These are phyloP conservation scores for Coniella vitis DNA, from an alignment of 2,329 filamentous ascomycete species.

Conservation along the genomic window DNA sequence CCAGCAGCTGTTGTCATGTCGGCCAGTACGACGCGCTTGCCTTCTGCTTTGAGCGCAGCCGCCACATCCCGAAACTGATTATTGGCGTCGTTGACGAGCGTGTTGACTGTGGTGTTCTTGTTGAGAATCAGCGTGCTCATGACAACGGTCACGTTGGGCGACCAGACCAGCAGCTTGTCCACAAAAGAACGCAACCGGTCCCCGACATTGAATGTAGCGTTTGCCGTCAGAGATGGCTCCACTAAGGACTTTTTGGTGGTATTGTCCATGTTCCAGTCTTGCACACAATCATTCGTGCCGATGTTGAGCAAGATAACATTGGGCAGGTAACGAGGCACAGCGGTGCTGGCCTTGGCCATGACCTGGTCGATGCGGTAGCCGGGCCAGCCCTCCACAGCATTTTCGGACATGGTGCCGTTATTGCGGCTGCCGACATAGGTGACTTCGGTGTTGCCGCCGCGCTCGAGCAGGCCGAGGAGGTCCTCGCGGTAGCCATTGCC, in stretches of 20 bases:
- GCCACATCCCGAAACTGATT: constrained; percentile 25
- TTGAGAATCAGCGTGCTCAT: constrained; percentile 32
- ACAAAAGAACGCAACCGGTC: constrained; percentile 30
- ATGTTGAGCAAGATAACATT: constrained; percentile 36
- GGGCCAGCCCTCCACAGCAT: constrained; percentile 39
- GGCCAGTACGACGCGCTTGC: constrained; percentile 30
- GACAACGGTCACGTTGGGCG: constrained; percentile 28
- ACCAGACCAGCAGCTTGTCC: constrained; percentile 26
- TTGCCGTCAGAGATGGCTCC: constrained; percentile 5
- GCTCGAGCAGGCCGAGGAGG: constrained; percentile 26
- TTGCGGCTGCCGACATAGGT: constrained; percentile 35
- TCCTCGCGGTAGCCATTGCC: constrained; percentile 33
- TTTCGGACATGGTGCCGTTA: constrained; percentile 32
- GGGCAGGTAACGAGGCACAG: constrained; percentile 27
- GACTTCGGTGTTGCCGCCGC: constrained; percentile 26
- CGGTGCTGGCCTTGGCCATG: constrained; percentile 24
- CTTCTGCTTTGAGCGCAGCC: constrained; percentile 20
- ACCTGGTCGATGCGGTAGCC: constrained; percentile 35
- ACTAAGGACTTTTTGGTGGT: background rate
- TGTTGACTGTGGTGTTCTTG: constrained; percentile 13
- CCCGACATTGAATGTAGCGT: constrained; percentile 18
- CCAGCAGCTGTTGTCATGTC: constrained; percentile 32
- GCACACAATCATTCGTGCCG: constrained; percentile 37
- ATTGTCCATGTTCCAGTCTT: constrained; percentile 24
- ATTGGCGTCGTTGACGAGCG: constrained; percentile 29